phyloP scores from a whole-genome alignment of 192 early-diverging fungal species.

The Rhizophagus clarus region DNA sequence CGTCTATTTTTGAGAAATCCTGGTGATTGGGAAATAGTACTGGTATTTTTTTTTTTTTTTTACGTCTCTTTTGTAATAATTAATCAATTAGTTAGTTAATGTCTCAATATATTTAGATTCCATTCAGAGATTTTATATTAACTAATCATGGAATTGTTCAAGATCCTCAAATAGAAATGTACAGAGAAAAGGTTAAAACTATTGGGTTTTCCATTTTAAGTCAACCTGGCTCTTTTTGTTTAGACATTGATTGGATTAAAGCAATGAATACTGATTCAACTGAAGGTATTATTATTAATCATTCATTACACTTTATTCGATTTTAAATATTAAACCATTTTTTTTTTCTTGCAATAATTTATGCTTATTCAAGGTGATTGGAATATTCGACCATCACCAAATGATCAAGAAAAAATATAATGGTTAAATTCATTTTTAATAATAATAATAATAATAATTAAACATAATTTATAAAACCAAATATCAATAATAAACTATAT shows the following conservation, averaged over 20 bases:
- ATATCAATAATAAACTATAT: neutral
- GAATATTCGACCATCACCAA: neutral
- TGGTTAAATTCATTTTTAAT: neutral
- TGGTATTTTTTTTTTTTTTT: conserved; percentile 54
- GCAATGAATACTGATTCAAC: conserved; percentile 75
- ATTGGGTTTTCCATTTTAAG: conserved; percentile 88
- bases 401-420: neutral
- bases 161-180: conserved; percentile 84
- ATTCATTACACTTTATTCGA: too few species aligned
- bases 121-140: conserved; percentile 90
- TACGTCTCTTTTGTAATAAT: neutral
- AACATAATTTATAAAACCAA: neutral
- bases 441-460: neutral
- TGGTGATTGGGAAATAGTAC: conserved; percentile 89
- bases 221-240: conserved; percentile 78
- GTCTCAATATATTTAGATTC: conserved; percentile 59
- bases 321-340: too few species aligned
- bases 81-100: neutral
- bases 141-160: conserved; percentile 89
- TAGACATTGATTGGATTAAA: conserved; percentile 92
- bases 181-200: conserved; percentile 80
- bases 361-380: neutral
- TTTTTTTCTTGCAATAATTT: neutral
- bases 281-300: neutral
- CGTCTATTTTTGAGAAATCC: conserved; percentile 83